phyloP scores from a whole-genome alignment of 345 rosid genomes.

The Brassica nigra region DNA sequence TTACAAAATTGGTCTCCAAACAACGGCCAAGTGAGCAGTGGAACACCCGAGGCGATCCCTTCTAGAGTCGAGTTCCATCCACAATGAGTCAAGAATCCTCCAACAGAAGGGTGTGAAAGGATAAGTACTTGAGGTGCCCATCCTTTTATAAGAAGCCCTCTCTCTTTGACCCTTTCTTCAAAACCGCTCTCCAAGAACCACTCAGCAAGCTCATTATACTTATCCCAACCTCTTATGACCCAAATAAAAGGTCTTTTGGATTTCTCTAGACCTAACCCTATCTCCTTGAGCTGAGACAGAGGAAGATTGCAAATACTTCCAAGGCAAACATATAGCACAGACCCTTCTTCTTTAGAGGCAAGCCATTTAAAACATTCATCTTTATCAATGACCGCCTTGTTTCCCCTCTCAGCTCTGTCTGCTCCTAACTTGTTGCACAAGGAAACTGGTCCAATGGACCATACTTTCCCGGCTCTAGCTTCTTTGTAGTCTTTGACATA shows the following conservation, averaged over 20 bases:
- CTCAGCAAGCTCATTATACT: background rate
- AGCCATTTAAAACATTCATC: conserved; percentile 48
- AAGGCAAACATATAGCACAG: conserved; percentile 54
- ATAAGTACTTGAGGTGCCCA: background rate
- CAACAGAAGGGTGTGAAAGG: background rate
- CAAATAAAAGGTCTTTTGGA: background rate
- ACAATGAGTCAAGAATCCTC: conserved; percentile 2
- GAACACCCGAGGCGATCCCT: background rate
- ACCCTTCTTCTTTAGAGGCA: conserved; percentile 32
- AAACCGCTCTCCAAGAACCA: background rate
- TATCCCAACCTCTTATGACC: background rate
- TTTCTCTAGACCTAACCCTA: conserved; percentile 27
- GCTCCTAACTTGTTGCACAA: conserved; percentile 32
- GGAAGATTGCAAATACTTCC: conserved; percentile 46
- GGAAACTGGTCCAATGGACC: conserved; percentile 57
- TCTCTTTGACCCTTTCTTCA: conserved; percentile 1
- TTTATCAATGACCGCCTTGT: conserved; percentile 26
- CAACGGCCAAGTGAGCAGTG: background rate
- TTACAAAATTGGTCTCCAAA: background rate
- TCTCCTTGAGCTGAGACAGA: conserved; percentile 42
- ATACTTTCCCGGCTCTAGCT: conserved; percentile 34
- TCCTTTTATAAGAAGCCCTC: background rate
- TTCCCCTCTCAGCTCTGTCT: conserved; percentile 53
- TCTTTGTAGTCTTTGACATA: conserved; percentile 42
- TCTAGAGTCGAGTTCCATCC: background rate